Conservation (phyloP, 2,329 filamentous ascomycete genomes). For the Colletotrichum camelliae region DNA sequence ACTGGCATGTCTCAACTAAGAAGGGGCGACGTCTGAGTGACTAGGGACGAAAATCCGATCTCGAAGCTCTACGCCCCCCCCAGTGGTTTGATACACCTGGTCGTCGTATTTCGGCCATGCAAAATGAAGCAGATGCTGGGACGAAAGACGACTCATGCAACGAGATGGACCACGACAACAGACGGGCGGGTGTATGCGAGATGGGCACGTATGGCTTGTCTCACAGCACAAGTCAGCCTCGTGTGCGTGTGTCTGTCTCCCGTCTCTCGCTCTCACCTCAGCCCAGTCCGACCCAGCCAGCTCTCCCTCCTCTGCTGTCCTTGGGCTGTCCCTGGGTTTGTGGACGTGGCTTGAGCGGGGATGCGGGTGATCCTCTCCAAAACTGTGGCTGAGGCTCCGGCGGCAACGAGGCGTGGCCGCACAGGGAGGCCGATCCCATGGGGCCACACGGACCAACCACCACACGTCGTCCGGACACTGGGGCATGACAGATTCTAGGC, state of each 20-base stretch:
- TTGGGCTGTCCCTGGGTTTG: neutral
- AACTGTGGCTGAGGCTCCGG: conserved; percentile 14
- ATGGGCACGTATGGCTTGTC: neutral
- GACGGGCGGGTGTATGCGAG: neutral
- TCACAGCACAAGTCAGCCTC: conserved; percentile 5
- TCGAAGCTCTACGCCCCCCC: neutral
- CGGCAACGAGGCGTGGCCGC: neutral
- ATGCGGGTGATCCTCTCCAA: conserved; percentile 1
- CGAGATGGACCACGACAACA: neutral
- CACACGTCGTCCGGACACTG: neutral
- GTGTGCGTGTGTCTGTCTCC: neutral
- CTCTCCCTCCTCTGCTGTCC: neutral
- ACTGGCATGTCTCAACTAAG: conserved; percentile 18
- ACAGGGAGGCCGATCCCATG: conserved; percentile 16
- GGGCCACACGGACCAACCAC: conserved; percentile 8
- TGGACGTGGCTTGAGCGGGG: conserved; percentile 10
- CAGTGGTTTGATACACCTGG: neutral
- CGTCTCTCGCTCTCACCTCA: conserved; percentile 3
- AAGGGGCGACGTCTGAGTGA: conserved; percentile 1
- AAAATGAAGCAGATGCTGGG: neutral
- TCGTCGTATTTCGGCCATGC: neutral
- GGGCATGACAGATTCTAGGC: conserved; percentile 15
- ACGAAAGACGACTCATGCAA: neutral
- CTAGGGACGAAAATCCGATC: conserved; percentile 9
- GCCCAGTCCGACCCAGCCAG: neutral